A percentile compares a stretch with the other conserved stretches of the same genome.
phyloP scores from a whole-genome alignment of 2,329 filamentous ascomycete genomes.

The Cordyceps militaris region DNA sequence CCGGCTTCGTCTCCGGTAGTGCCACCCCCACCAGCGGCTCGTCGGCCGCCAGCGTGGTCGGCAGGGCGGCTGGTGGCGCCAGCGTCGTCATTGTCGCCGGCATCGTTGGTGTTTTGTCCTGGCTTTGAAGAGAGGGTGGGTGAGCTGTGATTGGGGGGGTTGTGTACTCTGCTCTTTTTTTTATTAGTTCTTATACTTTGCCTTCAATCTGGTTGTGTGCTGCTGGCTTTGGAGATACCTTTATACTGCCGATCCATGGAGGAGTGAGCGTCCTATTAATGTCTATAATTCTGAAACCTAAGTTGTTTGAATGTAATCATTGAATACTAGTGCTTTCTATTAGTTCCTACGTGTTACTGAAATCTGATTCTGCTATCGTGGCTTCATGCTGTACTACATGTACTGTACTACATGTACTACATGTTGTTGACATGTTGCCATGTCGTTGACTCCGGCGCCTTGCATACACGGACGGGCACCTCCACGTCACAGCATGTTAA shows the following conservation, averaged over 20 bases:
- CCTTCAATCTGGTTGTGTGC: neutral
- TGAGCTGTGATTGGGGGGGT: neutral
- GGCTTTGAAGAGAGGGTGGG: constrained; percentile 24
- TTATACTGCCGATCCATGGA: neutral
- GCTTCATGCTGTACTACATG: too few species aligned
- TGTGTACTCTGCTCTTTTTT: neutral
- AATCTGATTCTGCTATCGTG: too few species aligned
- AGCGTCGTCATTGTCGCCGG: constrained; percentile 26
- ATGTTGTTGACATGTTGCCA: too few species aligned
- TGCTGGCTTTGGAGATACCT: neutral
- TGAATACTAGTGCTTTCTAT: neutral
- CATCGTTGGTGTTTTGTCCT: constrained; percentile 31
- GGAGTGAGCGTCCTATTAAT: neutral
- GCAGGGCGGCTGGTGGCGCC: constrained; percentile 23
- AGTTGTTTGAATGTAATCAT: neutral
- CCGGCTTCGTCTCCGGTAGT: constrained; percentile 12
- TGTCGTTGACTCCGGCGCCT: neutral
- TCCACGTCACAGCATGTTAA: neutral
- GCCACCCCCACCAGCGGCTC: constrained; percentile 14
- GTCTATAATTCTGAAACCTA: neutral
- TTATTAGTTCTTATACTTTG: neutral
- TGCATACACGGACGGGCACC: too few species aligned
- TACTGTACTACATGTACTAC: too few species aligned
- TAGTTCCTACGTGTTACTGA: neutral
- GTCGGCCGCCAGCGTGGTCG: constrained; percentile 24